These are phyloP conservation scores for Mortierella sp. DNA, from an alignment of 371 early-diverging fungal species.

Conservation along the genomic window DNA sequence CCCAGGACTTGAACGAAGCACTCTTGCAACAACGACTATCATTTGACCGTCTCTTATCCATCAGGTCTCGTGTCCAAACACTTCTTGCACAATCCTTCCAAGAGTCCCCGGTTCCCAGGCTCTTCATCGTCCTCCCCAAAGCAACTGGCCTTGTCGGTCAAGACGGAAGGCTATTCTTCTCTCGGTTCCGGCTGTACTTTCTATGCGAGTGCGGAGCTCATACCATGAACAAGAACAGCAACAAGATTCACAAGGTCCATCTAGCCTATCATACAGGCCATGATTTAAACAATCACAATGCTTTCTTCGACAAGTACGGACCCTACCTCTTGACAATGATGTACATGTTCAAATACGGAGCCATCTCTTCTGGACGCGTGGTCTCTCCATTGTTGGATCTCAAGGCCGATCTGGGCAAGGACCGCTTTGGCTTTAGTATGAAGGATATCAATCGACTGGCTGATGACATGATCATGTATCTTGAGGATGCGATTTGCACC, in stretches of 20 bases:
- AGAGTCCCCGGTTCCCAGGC: conserved; percentile 23
- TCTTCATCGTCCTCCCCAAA: conserved; percentile 32
- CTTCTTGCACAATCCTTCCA: conserved; percentile 17
- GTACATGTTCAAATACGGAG: conserved; percentile 4
- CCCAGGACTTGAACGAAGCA: too few relatives aligned
- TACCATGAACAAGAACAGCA: not conserved
- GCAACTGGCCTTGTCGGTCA: not conserved
- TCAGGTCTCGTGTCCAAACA: conserved; percentile 3
- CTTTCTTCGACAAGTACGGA: conserved; percentile 10
- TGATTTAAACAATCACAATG: not conserved
- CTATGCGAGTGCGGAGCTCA: conserved; percentile 8
- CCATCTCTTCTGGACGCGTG: not conserved
- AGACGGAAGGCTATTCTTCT: not conserved
- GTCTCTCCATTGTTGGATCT: conserved; percentile 1
- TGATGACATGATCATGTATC: not conserved
- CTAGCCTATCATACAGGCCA: conserved; percentile 11
- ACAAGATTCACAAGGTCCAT: not conserved
- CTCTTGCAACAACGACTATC: conserved; percentile 1
- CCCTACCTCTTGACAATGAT: conserved; percentile 3
- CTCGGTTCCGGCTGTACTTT: not conserved
- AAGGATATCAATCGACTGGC: not conserved
- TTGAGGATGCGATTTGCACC: not conserved
- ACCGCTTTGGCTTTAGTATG: not conserved
- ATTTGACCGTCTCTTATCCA: conserved; percentile 5
- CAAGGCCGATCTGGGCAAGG: not conserved